Conservation (phyloP, 306 rosid genomes). For the Leucaena leucocephala region DNA sequence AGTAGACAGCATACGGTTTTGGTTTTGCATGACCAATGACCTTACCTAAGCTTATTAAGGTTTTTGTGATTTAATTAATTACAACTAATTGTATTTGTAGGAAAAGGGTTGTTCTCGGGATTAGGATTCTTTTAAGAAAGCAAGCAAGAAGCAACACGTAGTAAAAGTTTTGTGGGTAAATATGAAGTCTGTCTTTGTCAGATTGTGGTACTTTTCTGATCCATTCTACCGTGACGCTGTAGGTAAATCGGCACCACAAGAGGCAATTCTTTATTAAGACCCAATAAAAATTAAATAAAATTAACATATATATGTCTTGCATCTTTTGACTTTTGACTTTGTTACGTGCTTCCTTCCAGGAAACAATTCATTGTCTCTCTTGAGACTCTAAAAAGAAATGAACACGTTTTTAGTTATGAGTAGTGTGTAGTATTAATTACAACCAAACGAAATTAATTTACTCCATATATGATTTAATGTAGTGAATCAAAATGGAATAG, state of each 20-base stretch:
- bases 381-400: neutral
- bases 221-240: neutral
- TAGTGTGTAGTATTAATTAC: neutral
- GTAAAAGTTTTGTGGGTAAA: constrained; percentile 7
- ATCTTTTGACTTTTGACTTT: constrained; percentile 4
- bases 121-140: constrained; percentile 60
- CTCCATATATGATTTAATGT: constrained; percentile 1
- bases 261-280: neutral
- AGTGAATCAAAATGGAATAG: constrained; percentile 4
- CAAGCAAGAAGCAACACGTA: neutral
- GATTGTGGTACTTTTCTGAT: neutral
- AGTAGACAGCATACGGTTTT: constrained; percentile 11
- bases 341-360: constrained; percentile 47
- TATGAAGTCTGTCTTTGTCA: constrained; percentile 5
- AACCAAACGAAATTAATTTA: constrained; percentile 1
- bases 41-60: constrained; percentile 15
- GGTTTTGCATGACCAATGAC: constrained; percentile 37
- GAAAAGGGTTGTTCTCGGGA: constrained; percentile 52
- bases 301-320: neutral
- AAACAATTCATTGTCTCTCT: constrained; percentile 35
- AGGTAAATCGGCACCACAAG: neutral
- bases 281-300: too few species aligned
- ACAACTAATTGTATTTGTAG: neutral
- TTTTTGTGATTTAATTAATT: neutral
- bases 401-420: neutral